phyloP scores from a whole-genome alignment of 2,329 filamentous ascomycete genomes.

The Ceratocystis albifundus region DNA sequence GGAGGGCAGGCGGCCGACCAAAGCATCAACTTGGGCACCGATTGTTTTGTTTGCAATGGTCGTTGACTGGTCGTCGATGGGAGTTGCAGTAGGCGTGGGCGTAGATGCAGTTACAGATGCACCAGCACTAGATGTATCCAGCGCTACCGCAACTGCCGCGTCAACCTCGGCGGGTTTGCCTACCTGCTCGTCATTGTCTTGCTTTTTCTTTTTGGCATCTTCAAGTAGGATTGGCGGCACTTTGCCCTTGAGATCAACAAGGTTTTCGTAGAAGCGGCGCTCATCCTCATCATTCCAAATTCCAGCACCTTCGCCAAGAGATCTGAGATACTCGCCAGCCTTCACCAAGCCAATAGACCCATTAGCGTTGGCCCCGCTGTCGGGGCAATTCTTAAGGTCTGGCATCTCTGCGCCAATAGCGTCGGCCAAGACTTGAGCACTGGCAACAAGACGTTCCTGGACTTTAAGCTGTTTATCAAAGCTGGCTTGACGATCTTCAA shows the following conservation, averaged over 20 bases:
- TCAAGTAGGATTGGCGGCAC: slow-evolving; percentile 89
- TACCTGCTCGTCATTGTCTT: slow-evolving; percentile 66
- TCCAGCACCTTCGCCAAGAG: slow-evolving; percentile 77
- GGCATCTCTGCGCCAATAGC: slow-evolving; percentile 86
- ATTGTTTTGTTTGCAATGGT: slow-evolving; percentile 96
- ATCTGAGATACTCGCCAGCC: slow-evolving; percentile 81
- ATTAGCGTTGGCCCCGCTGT: slow-evolving; percentile 51
- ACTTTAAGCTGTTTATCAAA: slow-evolving; percentile 89
- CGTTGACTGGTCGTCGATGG: slow-evolving; percentile 70
- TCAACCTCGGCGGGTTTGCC: slow-evolving; percentile 61
- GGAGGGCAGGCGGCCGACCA: slow-evolving; percentile 79
- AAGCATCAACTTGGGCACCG: slow-evolving; percentile 86
- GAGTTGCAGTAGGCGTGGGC: slow-evolving; percentile 42
- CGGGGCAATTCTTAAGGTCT: slow-evolving; percentile 73
- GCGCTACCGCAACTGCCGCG: slow-evolving; percentile 33
- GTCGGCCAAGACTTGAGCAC: slow-evolving; percentile 84
- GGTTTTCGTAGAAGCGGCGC: slow-evolving; percentile 92
- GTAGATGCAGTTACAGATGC: background rate
- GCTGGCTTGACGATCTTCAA: slow-evolving; percentile 90
- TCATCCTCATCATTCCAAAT: slow-evolving; percentile 99
- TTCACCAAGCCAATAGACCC: slow-evolving; percentile 87
- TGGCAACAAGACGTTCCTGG: slow-evolving; percentile 79
- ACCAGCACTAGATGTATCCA: slow-evolving; percentile 36
- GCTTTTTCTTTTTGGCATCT: slow-evolving; percentile 87
- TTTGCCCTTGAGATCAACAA: slow-evolving; percentile 89